phyloP scores from a whole-genome alignment of 1,284 basidiomycete genomes.

The Xerocomus minutiporus region DNA sequence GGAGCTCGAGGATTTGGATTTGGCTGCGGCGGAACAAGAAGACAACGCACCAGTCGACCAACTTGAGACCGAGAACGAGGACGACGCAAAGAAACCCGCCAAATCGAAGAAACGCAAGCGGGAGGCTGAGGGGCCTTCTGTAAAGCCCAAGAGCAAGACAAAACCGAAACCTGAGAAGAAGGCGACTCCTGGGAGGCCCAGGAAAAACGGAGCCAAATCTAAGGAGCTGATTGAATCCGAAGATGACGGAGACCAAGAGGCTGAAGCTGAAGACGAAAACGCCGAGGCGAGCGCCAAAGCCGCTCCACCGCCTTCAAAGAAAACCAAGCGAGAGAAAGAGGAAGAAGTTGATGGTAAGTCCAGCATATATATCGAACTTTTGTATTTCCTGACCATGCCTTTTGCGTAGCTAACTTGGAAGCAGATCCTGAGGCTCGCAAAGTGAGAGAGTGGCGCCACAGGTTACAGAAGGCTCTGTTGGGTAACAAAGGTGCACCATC shows the following conservation, averaged over 20 bases:
- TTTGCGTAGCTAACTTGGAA: conserved; percentile 40
- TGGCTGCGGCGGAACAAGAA: conserved; percentile 50
- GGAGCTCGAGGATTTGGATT: conserved; percentile 44
- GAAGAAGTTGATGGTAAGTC: conserved; percentile 54
- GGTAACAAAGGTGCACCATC: conserved; percentile 48
- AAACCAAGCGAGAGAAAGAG: conserved; percentile 59
- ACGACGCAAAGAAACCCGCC: conserved; percentile 47
- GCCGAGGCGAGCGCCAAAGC: conserved; percentile 52
- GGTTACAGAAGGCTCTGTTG: conserved; percentile 76
- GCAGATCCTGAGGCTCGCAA: conserved; percentile 69
- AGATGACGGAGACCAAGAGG: conserved; percentile 46
- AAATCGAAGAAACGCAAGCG: conserved; percentile 62
- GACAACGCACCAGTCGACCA: conserved; percentile 67
- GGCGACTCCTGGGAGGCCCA: conserved; percentile 35
- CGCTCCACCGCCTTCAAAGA: conserved; percentile 63
- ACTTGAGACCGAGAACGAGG: conserved; percentile 51
- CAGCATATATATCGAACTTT: conserved; percentile 22
- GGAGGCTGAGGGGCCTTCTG: conserved; percentile 40
- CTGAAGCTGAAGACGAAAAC: conserved; percentile 45
- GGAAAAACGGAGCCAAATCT: conserved; percentile 59
- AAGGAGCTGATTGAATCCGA: conserved; percentile 70
- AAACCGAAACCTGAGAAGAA: conserved; percentile 38
- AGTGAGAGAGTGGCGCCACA: conserved; percentile 79
- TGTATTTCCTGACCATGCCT: conserved; percentile 9
- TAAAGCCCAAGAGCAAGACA: conserved; percentile 39